phyloP scores from a whole-genome alignment of 75 land plant genomes.

The Sequoiadendron giganteum region DNA sequence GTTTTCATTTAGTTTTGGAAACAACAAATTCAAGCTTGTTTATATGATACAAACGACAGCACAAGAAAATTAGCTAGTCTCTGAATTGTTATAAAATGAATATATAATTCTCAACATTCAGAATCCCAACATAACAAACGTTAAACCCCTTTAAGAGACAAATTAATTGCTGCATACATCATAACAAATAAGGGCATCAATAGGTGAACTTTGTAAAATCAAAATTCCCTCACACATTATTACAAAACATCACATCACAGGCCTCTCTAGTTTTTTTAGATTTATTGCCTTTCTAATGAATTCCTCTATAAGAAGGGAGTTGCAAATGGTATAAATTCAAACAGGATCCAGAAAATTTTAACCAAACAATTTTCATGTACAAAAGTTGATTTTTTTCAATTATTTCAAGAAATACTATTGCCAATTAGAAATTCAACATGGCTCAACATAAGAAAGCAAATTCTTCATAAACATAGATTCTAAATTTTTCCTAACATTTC shows the following conservation, averaged over 20 bases:
- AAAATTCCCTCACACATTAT: neutral
- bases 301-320: neutral
- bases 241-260: neutral
- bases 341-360: neutral
- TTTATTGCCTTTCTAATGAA: neutral
- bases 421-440: neutral
- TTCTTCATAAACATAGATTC: neutral
- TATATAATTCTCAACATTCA: neutral
- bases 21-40: neutral
- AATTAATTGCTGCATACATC: neutral
- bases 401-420: neutral
- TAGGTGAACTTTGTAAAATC: neutral
- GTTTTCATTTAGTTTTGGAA: neutral
- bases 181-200: neutral
- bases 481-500: neutral
- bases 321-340: neutral
- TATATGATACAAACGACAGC: neutral
- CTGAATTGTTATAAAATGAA: neutral
- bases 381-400: neutral
- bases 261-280: neutral
- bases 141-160: neutral
- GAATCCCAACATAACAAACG: neutral
- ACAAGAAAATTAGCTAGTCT: neutral
- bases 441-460: neutral
- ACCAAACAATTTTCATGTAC: neutral